Conservation (phyloP, 108 stramenopile species). For the Mediolabrus comicus region DNA sequence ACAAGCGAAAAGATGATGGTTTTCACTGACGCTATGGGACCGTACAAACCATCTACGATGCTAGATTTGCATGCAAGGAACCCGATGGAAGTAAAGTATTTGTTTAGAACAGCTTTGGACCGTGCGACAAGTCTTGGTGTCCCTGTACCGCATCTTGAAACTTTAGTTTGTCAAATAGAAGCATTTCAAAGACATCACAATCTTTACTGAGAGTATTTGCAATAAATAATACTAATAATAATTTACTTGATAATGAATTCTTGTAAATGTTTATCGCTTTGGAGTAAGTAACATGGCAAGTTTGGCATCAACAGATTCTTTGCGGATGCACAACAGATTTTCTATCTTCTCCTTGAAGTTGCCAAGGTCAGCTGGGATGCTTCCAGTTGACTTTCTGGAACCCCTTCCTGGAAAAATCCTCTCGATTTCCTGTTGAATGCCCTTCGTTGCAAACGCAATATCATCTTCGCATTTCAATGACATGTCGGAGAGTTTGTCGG, state of each 20-base stretch:
- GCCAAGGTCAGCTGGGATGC: neutral
- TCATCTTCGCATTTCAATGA: slow-evolving; percentile 15
- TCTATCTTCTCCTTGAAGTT: slow-evolving; percentile 12
- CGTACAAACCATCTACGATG: slow-evolving; percentile 83
- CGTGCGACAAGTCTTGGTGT: slow-evolving; percentile 62
- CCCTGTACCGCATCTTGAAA: slow-evolving; percentile 69
- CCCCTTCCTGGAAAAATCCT: slow-evolving; percentile 28
- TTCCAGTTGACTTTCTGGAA: neutral
- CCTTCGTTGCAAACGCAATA: slow-evolving; percentile 6
- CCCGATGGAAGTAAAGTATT: slow-evolving; percentile 83
- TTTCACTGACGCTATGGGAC: slow-evolving; percentile 74
- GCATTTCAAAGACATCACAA: slow-evolving; percentile 54
- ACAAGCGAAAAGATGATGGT: slow-evolving; percentile 62
- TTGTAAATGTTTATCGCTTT: slow-evolving; percentile 1
- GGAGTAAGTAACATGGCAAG: slow-evolving; percentile 21
- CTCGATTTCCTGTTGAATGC: slow-evolving; percentile 15
- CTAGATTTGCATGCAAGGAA: slow-evolving; percentile 68
- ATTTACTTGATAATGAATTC: neutral
- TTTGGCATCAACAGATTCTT: slow-evolving; percentile 25
- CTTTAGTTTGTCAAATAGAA: slow-evolving; percentile 71
- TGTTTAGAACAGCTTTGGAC: slow-evolving; percentile 75
- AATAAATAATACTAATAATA: too few species aligned
- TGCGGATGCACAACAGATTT: slow-evolving; percentile 19
- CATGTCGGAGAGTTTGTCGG: neutral
- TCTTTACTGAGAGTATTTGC: slow-evolving; percentile 16